Base-by-base conservation (phyloP, 495 filamentous ascomycete genomes). In the Daldinia bambusicola region DNA sequence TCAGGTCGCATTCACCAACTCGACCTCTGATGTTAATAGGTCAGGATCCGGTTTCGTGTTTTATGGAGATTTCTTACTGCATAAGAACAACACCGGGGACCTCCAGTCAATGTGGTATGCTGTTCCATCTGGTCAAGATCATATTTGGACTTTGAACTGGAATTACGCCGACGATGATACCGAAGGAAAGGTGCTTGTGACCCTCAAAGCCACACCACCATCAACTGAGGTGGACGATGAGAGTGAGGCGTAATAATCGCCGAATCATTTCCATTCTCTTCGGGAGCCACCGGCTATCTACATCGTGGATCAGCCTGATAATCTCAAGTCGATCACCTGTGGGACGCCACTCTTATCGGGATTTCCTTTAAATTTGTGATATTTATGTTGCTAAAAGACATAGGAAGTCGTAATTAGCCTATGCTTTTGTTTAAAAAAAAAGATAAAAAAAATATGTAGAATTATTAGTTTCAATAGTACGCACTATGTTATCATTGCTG, bases 71-170 rank as follows among this genome's bases (percentile, higher is more conserved):
- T 75, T 70, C 31, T 34, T 78, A 13, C 63, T 80, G 4, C 75
- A 80, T 34, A 66, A 77, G 57, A 53, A 50, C 22, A 71, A 60
- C n/a, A 53, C 52, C 20, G 78, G 79, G 36, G 52, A 59, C 0
- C 69, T 77, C 51, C 66, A 77, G 37, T 75, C 78, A 5, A 38
- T 76, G 62, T 82, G 79, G 69, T 81, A 76, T 31, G 76, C 71
- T 36, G 40, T 65, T 43, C 56, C 72, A 14, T 64, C 76, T 14
- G 55, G 48, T 18, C 4, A 72, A 12, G 71, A 72, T 18, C 67
- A 65, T 8, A 41, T 76, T 63, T 81, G 75, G 71, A 43, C 52
- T n/a, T 65, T 81, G 38, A 58, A 71, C 31, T 81, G 76, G 78
- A 81, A 80, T 66, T 66, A 65, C 6, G 76, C 76, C n/a, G 67